Percentiles rank a stretch among this genome's conserved stretches.
These are phyloP conservation scores for Circinella minor DNA, from an alignment of 371 early-diverging fungal species.

Conservation along the genomic window DNA sequence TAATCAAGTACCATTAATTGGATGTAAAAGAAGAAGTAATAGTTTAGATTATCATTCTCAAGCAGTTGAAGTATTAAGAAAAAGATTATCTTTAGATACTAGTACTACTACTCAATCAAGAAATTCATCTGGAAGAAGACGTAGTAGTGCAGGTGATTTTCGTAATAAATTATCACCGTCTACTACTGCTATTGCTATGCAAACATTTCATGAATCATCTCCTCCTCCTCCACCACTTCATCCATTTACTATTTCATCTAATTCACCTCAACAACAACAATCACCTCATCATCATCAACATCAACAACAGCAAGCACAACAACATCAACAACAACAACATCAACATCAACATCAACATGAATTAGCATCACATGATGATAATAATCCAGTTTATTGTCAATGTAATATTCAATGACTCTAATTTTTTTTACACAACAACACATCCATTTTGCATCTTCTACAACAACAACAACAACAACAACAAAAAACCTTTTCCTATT, in stretches of 20 bases:
- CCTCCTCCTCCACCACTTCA: background rate
- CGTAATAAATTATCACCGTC: background rate
- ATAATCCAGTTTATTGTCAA: slow-evolving; percentile 38
- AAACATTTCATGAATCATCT: slow-evolving; percentile 33
- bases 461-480: background rate
- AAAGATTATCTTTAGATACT: slow-evolving; percentile 23
- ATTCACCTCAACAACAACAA: background rate
- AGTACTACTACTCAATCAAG: slow-evolving; percentile 5
- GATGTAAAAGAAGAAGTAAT: slow-evolving; percentile 16
- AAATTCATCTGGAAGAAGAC: slow-evolving; percentile 6
- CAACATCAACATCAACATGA: background rate
- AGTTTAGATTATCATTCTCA: slow-evolving; percentile 27
- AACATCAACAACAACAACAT: background rate
- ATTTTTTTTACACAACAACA: background rate
- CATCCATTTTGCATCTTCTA: background rate
- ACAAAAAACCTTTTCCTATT: background rate
- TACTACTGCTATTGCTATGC: slow-evolving; percentile 9
- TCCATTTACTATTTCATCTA: background rate
- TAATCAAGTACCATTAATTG: background rate
- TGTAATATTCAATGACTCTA: slow-evolving; percentile 34
- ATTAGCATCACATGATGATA: slow-evolving; percentile 21
- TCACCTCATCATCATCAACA: background rate
- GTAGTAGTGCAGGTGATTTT: slow-evolving; percentile 15
- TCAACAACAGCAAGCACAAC: background rate
- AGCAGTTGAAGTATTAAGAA: slow-evolving; percentile 18